Evolutionary conservation across 169 alveolate genomes (phyloP).

Genomic region (Fabrea salina): DNA sequence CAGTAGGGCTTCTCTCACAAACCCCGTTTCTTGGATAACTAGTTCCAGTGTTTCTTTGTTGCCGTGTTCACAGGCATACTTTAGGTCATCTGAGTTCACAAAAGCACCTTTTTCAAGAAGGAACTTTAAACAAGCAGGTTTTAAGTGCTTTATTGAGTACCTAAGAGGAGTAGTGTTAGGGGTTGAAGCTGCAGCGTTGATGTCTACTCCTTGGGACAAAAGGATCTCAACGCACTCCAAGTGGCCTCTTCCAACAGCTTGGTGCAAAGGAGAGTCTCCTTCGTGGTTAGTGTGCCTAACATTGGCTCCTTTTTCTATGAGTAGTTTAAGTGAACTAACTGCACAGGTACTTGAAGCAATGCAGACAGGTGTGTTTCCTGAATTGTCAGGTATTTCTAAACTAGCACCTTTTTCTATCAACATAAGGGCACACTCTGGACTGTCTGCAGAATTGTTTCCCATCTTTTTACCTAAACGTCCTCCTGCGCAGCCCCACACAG

Average conservation of each 20-base stretch:
- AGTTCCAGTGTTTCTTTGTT: neutral
- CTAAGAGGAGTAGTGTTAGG: neutral
- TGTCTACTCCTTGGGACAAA: slow-evolving; percentile 29
- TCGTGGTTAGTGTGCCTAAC: slow-evolving; percentile 38
- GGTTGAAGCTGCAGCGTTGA: neutral
- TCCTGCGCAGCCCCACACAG: slow-evolving; percentile 73
- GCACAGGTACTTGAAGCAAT: slow-evolving; percentile 55
- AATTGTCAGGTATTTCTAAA: slow-evolving; percentile 44
- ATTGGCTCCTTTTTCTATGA: slow-evolving; percentile 49
- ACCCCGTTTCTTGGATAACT: no score
- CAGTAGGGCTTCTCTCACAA: no score
- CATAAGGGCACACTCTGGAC: slow-evolving; percentile 63
- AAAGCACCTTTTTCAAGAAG: neutral
- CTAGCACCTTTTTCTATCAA: slow-evolving; percentile 53
- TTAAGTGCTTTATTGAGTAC: neutral
- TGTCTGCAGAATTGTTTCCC: slow-evolving; percentile 48
- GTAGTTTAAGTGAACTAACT: slow-evolving; percentile 36
- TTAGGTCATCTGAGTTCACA: neutral
- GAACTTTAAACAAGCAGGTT: neutral
- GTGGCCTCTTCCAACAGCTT: slow-evolving; percentile 49
- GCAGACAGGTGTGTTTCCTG: slow-evolving; percentile 57
- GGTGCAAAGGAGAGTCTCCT: slow-evolving; percentile 48
- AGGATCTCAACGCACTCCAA: slow-evolving; percentile 36
- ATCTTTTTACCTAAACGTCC: slow-evolving; percentile 67
- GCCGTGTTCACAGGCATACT: neutral